Evolutionary conservation across 208 protist species (phyloP).

Genomic region (Entamoeba invadens): DNA sequence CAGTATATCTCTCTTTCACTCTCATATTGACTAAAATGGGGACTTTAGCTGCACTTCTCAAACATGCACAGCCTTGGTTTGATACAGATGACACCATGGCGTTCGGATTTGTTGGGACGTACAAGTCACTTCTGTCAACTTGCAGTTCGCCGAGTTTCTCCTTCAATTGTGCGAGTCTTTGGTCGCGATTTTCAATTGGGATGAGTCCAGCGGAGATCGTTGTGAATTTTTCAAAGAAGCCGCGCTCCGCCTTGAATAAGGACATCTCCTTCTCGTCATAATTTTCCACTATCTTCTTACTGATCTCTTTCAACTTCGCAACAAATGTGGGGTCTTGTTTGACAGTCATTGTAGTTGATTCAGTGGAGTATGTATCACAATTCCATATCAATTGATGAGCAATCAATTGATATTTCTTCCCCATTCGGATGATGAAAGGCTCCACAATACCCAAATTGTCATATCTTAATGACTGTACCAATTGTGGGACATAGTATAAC

Average conservation of each 20-base stretch:
- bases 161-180: background rate
- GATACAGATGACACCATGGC: background rate
- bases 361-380: background rate
- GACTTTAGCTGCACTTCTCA: background rate
- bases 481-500: background rate
- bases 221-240: background rate
- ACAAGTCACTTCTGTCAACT: background rate
- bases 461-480: background rate
- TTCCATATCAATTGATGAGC: background rate
- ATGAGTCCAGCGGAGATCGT: background rate
- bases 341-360: background rate
- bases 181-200: background rate
- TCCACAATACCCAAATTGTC: background rate
- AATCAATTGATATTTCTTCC: background rate
- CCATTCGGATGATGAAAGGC: background rate
- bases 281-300: background rate
- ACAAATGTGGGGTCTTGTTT: background rate
- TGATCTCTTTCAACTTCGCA: background rate
- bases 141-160: background rate
- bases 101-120: background rate
- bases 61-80: background rate
- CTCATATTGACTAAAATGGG: background rate
- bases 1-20: background rate
- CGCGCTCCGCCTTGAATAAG: background rate
- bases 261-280: background rate